Base-by-base conservation (phyloP, 2,329 filamentous ascomycete species). In the Phoma sp. region DNA sequence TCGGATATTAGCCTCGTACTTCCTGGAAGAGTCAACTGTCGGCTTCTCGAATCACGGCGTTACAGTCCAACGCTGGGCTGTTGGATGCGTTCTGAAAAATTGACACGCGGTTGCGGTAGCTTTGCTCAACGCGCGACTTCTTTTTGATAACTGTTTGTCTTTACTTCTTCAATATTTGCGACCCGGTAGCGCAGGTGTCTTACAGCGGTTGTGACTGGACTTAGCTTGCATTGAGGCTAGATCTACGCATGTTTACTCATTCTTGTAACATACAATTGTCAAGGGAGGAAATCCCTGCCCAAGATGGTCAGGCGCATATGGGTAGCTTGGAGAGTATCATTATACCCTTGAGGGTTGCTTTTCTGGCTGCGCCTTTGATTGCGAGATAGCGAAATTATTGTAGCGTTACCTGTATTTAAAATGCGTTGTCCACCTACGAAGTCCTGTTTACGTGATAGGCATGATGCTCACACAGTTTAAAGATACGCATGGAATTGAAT, bases 331-430 rank as follows among this genome's bases (percentile, higher is more conserved):
- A 58, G 46, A 33, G 43, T 58, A 57, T 58, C 57, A 61, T 56
- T 67, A 67, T 69, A 68, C 67, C 66, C 64, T 67, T 65, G 61
- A 60, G 61, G 63, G 57, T 61, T 54, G 46, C 46, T 41, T 25
- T 10, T 46, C 22, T 38, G 31, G 19, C 37, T 46, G 33, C 7
- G 17, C 36, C 21, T 43, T 24, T 47, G 32, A 24, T 41, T 15
- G 12, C 15, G 27, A 55, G 15, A 50, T 51, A 55, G 47, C 46
- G 39, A n/a, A 46, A 36, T 10, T 8, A 38, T 49, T 52, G 45
- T 35, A 44, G 36, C 31, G 29, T 41, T 13, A 10, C 12, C 4
- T 31, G 12, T 31, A 31, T 13, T 31, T 6, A 31, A 31, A 13
- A 13, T 31, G 10, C 12, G 13, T 10, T 31, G 3, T 31, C 29